Base-by-base conservation (phyloP, 2,329 filamentous ascomycete genomes). In the Tricladium varicosporioides region DNA sequence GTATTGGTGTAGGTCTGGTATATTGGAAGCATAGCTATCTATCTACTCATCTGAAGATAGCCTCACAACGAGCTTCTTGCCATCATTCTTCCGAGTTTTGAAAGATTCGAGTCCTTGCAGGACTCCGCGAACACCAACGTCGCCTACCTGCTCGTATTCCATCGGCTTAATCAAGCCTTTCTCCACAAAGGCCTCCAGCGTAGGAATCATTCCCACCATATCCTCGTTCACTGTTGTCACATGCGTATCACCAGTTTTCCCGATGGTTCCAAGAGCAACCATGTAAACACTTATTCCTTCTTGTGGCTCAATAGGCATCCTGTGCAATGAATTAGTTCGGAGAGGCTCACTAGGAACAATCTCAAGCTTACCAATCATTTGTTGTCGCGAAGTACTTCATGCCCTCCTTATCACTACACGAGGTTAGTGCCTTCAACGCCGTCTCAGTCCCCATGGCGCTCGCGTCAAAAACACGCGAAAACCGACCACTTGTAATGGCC, bases 401-500 rank as follows among this genome's bases (percentile, higher is more conserved):
- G 9, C 49, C 32, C 1, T 53, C 66, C 1, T 56, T 62, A 48
- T 52, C 42, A 5, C 51, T 44, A 9, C 62, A 48, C 22, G 63
- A 53, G 42, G 63, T 60, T 0, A 75, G 64, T 11, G 70, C 70
- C 47, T 66, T 65, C 40, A 71, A 60, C 18, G 69, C 72, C 0
- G 70, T 57, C 8, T 71, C 65, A 7, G 66, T 61, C 1, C 67
- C 65, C 43, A 65, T 56, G 0, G 65, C 65, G 33, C 67, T 71
- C 3, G 72, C 61, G 48, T 76, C 74, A 33, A 73, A 68, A 1
- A 75, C 63, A 2, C 67, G 63, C 15, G 60, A 55, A 52, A 74
- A 74, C 5, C 69, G 70, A 0, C 72, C 72, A 8, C 59, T 54
- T 0, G 73, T 75, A 16, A 72, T 66, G 4, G 58, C 58, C 31